phyloP scores from a whole-genome alignment of 345 rosid genomes.

The Acer saccharum region DNA sequence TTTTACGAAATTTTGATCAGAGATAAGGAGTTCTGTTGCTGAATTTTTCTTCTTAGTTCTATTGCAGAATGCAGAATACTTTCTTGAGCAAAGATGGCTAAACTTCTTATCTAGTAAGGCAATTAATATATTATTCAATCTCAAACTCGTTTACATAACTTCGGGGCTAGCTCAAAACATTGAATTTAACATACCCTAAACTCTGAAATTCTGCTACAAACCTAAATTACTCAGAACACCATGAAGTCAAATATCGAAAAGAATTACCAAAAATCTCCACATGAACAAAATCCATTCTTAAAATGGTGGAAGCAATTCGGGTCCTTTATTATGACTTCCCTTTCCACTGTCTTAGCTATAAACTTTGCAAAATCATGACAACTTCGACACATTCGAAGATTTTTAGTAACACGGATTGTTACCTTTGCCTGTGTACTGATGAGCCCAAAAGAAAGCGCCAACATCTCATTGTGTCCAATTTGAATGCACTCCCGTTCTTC shows the following conservation, averaged over 20 bases:
- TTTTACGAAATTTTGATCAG: not conserved
- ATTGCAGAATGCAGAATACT: not conserved
- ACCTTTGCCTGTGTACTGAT: conserved; percentile 37
- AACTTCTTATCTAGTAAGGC: not conserved
- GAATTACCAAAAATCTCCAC: conserved; percentile 36
- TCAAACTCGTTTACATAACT: not conserved
- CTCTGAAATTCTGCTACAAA: not conserved
- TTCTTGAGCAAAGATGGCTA: not conserved
- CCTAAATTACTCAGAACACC: not conserved
- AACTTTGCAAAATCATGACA: conserved; percentile 44
- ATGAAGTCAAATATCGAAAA: not conserved
- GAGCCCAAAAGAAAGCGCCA: conserved; percentile 56
- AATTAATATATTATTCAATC: not conserved
- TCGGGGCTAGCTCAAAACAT: not conserved
- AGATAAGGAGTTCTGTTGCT: not conserved
- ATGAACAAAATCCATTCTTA: conserved; percentile 45
- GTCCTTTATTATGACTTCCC: conserved; percentile 52
- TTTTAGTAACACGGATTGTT: conserved; percentile 45
- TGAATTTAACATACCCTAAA: not conserved
- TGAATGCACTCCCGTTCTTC: conserved; percentile 49
- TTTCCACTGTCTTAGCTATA: conserved; percentile 36
- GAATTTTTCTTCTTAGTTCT: conserved; percentile 3
- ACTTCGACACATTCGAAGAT: conserved; percentile 34
- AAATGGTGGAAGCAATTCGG: conserved; percentile 46
- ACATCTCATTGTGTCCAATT: conserved; percentile 57